Percentiles rank a stretch among this genome's conserved stretches.
Evolutionary conservation across 306 rosid genomes (phyloP).

Genomic region (Trifolium repens): DNA sequence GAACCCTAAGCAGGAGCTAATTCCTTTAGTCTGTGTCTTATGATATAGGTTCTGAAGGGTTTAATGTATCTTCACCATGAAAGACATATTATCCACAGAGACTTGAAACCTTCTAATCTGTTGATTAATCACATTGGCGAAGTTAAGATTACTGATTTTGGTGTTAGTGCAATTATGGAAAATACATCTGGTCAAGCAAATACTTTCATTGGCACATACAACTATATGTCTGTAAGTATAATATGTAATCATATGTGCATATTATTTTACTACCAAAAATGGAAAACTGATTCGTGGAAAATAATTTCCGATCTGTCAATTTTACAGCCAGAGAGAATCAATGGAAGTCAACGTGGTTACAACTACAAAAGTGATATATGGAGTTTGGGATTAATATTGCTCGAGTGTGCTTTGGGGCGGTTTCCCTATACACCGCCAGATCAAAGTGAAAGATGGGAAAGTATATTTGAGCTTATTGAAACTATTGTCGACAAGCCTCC

Average conservation of each 20-base stretch:
- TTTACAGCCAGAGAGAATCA: conserved; percentile 94
- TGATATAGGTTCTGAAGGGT: conserved; percentile 85
- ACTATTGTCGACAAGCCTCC: conserved; percentile 82
- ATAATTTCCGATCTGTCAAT: conserved; percentile 41
- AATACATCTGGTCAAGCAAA: conserved; percentile 93
- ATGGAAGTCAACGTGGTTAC: conserved; percentile 65
- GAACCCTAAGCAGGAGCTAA: conserved; percentile 32
- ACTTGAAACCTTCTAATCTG: conserved; percentile 91
- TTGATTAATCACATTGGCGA: conserved; percentile 91
- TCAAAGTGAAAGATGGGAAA: conserved; percentile 72
- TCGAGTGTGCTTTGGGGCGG: conserved; percentile 88
- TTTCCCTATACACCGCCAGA: conserved; percentile 90
- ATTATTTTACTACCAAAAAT: conserved; percentile 16
- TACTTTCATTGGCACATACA: conserved; percentile 91
- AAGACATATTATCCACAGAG: conserved; percentile 90
- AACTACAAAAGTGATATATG: conserved; percentile 93
- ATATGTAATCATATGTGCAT: conserved; percentile 19
- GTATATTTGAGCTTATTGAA: conserved; percentile 88
- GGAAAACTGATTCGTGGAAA: conserved; percentile 10
- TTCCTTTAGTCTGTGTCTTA: conserved; percentile 19
- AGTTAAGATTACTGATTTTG: conserved; percentile 97
- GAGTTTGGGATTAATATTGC: conserved; percentile 91
- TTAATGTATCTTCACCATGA: conserved; percentile 92
- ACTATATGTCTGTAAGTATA: conserved; percentile 97
- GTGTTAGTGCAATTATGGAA: conserved; percentile 94